Conservation (phyloP, 2,329 filamentous ascomycete genomes). For the Phialophora macrospora region DNA sequence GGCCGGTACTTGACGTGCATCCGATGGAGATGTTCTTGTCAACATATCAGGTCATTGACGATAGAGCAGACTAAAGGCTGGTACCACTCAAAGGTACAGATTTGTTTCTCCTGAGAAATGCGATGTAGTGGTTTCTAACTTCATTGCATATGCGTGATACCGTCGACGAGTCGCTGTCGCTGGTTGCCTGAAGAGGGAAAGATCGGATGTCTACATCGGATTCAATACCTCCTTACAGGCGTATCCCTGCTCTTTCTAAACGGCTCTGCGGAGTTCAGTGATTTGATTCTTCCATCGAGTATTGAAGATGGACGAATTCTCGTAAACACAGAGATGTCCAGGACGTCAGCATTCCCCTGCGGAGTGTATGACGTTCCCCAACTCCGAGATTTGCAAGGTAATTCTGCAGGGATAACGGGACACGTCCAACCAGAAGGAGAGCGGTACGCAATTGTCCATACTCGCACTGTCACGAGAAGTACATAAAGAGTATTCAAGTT, state of each 20-base stretch:
- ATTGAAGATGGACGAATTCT: background rate
- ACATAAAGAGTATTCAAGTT: too few species aligned
- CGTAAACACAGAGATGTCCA: background rate
- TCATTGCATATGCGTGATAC: conserved; percentile 3
- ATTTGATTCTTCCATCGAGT: background rate
- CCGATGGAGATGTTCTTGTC: background rate
- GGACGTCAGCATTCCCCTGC: background rate
- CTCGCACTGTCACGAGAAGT: too few species aligned
- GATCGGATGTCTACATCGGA: background rate
- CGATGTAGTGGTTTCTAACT: conserved; percentile 16
- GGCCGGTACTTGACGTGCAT: background rate
- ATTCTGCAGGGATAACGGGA: too few species aligned
- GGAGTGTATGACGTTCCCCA: too few species aligned
- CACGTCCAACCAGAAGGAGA: too few species aligned
- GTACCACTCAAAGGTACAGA: background rate
- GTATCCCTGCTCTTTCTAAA: background rate
- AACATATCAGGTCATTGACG: background rate
- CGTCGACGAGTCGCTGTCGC: background rate
- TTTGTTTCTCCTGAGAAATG: background rate
- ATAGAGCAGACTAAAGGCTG: background rate
- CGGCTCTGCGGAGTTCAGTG: background rate
- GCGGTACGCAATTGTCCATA: too few species aligned
- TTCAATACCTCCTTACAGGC: background rate
- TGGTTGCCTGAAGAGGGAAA: conserved; percentile 2
- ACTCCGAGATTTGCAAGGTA: too few species aligned